Evolutionary conservation across 2,329 filamentous ascomycete species (phyloP).

Genomic region (Exophiala sideris): DNA sequence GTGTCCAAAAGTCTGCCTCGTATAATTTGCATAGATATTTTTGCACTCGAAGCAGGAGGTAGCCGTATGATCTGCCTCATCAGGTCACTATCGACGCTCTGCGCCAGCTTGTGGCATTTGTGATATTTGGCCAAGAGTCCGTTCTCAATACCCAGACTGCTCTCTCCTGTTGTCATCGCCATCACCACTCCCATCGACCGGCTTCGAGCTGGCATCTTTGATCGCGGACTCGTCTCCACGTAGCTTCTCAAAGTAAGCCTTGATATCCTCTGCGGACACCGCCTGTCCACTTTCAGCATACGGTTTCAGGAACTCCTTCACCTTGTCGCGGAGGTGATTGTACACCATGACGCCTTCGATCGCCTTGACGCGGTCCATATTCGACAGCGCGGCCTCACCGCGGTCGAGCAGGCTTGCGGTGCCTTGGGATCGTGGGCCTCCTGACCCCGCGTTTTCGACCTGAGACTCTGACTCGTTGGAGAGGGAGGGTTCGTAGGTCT

Average conservation of each 20-base stretch:
- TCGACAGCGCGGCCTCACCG: slow-evolving; percentile 86
- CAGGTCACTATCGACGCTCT: no score
- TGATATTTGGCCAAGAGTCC: not conserved
- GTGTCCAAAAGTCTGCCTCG: no score
- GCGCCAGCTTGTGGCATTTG: not conserved
- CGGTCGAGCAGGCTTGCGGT: slow-evolving; percentile 84
- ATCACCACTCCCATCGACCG: slow-evolving; percentile 5
- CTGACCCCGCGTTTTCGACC: slow-evolving; percentile 45
- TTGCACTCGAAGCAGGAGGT: not conserved
- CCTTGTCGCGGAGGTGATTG: slow-evolving; percentile 89
- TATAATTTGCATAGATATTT: no score
- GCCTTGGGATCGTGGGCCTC: slow-evolving; percentile 54
- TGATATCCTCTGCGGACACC: slow-evolving; percentile 93
- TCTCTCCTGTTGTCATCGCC: slow-evolving; percentile 14
- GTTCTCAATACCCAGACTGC: slow-evolving; percentile 20
- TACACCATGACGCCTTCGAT: slow-evolving; percentile 99
- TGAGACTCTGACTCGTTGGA: slow-evolving; percentile 58
- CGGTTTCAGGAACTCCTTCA: slow-evolving; percentile 90
- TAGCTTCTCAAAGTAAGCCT: slow-evolving; percentile 90
- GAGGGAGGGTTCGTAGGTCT: slow-evolving; percentile 86
- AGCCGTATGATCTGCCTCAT: not conserved
- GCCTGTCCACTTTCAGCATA: slow-evolving; percentile 88
- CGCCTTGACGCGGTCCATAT: slow-evolving; percentile 85
- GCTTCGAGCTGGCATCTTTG: slow-evolving; percentile 52
- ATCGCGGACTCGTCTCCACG: slow-evolving; percentile 80